These are phyloP conservation scores for Leccinum barrowsii DNA, from an alignment of 768 basidiomycete species.

Conservation along the genomic window DNA sequence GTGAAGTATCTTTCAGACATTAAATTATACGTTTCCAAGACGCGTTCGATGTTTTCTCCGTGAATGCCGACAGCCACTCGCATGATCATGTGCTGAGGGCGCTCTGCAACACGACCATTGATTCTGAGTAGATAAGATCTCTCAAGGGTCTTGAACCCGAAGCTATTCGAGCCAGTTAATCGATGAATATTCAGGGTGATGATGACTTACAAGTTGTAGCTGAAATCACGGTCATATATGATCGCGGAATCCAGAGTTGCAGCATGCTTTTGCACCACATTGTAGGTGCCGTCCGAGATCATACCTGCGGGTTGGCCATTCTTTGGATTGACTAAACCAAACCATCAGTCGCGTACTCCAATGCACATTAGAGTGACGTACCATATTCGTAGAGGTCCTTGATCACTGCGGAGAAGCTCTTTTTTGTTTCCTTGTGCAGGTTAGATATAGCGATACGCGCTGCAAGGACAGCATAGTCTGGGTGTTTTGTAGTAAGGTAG, in stretches of 20 bases:
- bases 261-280: constrained; percentile 76
- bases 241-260: constrained; percentile 86
- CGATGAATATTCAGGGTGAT: neutral
- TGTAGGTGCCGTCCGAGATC: constrained; percentile 87
- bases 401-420: constrained; percentile 90
- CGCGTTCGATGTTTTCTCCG: constrained; percentile 82
- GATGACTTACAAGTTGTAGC: constrained; percentile 80
- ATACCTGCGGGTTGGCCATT: constrained; percentile 82
- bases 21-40: constrained; percentile 87
- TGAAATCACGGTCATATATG: constrained; percentile 98
- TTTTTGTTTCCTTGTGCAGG: constrained; percentile 98
- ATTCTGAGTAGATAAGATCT: constrained; percentile 95
- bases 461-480: constrained; percentile 97
- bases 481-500: constrained; percentile 93
- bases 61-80: constrained; percentile 98
- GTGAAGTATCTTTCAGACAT: constrained; percentile 99
- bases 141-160: constrained; percentile 99
- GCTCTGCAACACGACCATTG: constrained; percentile 91
- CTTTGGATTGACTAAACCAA: constrained; percentile 84
- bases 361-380: constrained; percentile 33
- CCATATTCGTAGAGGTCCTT: constrained; percentile 88
- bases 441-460: constrained; percentile 99
- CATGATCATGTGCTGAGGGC: constrained; percentile 99
- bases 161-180: constrained; percentile 43
- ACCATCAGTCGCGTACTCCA: neutral